A percentile compares a stretch with the other conserved stretches of the same genome.
Evolutionary conservation across 345 rosid species (phyloP).

Genomic region (Brassica incana): DNA sequence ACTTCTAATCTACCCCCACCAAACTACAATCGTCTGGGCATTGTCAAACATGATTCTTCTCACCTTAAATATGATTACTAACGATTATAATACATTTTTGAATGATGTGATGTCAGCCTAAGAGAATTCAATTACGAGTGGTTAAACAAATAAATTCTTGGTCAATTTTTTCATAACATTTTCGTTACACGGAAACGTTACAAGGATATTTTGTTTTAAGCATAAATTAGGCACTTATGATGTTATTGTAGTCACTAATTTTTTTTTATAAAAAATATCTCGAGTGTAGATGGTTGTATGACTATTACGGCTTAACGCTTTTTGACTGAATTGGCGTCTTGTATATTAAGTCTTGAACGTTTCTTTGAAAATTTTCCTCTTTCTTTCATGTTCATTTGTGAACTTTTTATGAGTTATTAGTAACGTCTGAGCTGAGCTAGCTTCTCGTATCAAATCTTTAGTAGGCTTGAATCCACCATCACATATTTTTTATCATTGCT

Average conservation of each 20-base stretch:
- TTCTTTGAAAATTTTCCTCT: background rate
- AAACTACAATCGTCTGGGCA: constrained; percentile 23
- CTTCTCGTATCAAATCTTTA: background rate
- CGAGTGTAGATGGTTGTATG: background rate
- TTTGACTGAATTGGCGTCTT: background rate
- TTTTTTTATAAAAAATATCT: background rate
- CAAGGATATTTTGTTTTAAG: background rate
- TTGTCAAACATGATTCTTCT: background rate
- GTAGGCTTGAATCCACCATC: background rate
- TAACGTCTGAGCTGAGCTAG: background rate
- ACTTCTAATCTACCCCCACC: constrained; percentile 32
- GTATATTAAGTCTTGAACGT: background rate
- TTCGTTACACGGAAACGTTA: background rate
- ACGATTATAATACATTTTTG: background rate
- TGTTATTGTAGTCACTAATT: background rate
- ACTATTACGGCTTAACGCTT: background rate
- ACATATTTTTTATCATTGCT: background rate
- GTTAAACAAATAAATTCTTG: background rate
- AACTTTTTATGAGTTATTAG: background rate
- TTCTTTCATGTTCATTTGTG: background rate
- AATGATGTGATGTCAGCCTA: background rate
- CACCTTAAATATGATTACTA: background rate
- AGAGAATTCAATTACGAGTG: background rate
- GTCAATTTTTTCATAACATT: background rate
- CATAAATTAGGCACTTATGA: background rate